phyloP scores from a whole-genome alignment of 2,329 filamentous ascomycete genomes.

The Aplosporella prunicola region DNA sequence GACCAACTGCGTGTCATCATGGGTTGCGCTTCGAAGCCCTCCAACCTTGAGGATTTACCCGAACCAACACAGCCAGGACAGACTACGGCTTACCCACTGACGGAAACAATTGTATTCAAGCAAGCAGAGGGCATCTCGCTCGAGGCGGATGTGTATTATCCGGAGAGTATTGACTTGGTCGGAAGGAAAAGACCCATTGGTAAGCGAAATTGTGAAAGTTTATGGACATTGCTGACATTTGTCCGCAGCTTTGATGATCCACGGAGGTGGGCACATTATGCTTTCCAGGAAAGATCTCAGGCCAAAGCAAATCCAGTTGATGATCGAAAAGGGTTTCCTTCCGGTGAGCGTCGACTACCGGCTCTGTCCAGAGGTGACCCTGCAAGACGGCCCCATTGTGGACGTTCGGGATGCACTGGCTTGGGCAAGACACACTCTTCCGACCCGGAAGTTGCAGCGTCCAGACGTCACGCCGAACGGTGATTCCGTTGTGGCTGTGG shows the following conservation, averaged over 20 bases:
- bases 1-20: conserved; percentile 11
- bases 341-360: conserved; percentile 41
- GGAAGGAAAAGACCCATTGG: conserved; percentile 3
- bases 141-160: conserved; percentile 26
- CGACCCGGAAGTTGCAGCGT: conserved; percentile 5
- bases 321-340: conserved; percentile 32
- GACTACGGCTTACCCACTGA: no score
- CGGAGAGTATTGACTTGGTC: conserved; percentile 4
- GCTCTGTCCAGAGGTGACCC: conserved; percentile 39
- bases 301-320: conserved; percentile 24
- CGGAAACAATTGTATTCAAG: conserved; percentile 10
- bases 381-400: conserved; percentile 36
- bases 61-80: no score
- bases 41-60: no score
- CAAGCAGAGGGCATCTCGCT: background rate
- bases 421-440: conserved; percentile 30
- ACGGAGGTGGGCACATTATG: conserved; percentile 34
- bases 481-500: conserved; percentile 32
- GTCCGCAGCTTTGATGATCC: conserved; percentile 31
- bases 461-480: conserved; percentile 17
- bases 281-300: conserved; percentile 28
- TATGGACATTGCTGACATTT: background rate
- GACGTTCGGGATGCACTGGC: conserved; percentile 35
- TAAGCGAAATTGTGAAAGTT: conserved; percentile 1
- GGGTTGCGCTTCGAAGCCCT: conserved; percentile 1